Base-by-base conservation (phyloP, 192 early-diverging fungal species). In the Geranomyces variabilis region DNA sequence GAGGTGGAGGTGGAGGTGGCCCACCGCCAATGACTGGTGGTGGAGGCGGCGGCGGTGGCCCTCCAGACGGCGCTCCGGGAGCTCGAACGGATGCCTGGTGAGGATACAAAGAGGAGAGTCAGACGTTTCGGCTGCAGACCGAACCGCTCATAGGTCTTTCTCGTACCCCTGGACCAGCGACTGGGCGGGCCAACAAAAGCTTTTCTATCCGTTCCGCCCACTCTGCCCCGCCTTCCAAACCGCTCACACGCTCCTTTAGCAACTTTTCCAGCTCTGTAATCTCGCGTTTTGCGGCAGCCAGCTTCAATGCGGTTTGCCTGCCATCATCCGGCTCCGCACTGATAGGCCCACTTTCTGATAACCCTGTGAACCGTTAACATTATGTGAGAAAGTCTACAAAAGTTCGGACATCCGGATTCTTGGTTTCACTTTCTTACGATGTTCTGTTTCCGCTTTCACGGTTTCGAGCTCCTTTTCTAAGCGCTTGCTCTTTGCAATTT, bases 391-490 rank as follows among this genome's bases (percentile, higher is more conserved):
- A n/a, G n/a, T n/a, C n/a, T n/a, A n/a, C n/a, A n/a, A n/a, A n/a
- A n/a, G n/a, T n/a, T n/a, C n/a, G n/a, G n/a, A n/a, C n/a, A n/a
- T n/a, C n/a, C n/a, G n/a, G n/a, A n/a, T n/a, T n/a, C n/a, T n/a
- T 41, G 36, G 10, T 41, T 41, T 10, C 36, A 41, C 5, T 3
- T 41, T 41, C 36, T 41, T 41, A 41, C 36, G 36, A 10, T 41
- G 36, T 10, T 41, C 36, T 10, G 36, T 31, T 24, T 57, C 75
- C 13, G 30, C 46, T 63, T 73, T 80, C 43, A 77, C 15, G 0
- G 26, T 34, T 34, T 80, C 80, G 22, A 84, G n/a, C 36, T 84
- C 83, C 46, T 82, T 84, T 59, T 84, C 83, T 10, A 84, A 65
- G 28, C 78, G 63, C 22, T 77, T 79, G 34, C 63, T 64, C 49